Conservation (phyloP, 2,329 filamentous ascomycete genomes). For the Xylariaceae sp. region DNA sequence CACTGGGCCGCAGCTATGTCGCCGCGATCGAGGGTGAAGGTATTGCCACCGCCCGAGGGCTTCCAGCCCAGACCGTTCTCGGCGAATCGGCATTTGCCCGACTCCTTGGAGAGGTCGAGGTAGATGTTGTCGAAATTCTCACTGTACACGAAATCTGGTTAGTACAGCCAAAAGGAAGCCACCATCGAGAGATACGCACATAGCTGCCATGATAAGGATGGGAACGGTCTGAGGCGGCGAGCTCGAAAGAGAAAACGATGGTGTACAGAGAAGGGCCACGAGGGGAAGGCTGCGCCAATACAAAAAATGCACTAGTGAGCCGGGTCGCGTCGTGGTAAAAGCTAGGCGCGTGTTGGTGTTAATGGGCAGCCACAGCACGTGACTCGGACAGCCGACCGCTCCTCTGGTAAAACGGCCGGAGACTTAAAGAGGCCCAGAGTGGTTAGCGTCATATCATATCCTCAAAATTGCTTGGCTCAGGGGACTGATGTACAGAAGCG, state of each 20-base stretch:
- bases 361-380: slow-evolving; percentile 2
- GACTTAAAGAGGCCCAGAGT: too few relatives aligned
- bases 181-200: slow-evolving; percentile 12
- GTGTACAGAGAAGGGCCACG: too few relatives aligned
- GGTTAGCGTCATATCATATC: too few relatives aligned
- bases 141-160: slow-evolving; percentile 28
- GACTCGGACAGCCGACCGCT: neutral
- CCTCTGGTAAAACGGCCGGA: too few relatives aligned
- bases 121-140: slow-evolving; percentile 98
- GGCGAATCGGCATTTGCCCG: slow-evolving; percentile 88
- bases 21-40: slow-evolving; percentile 83
- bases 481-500: too few relatives aligned
- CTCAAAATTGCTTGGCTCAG: too few relatives aligned
- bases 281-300: slow-evolving; percentile 1
- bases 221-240: slow-evolving; percentile 1
- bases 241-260: neutral
- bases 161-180: neutral
- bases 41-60: slow-evolving; percentile 76
- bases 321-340: neutral
- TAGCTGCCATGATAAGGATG: slow-evolving; percentile 19
- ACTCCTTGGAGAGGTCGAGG: slow-evolving; percentile 87
- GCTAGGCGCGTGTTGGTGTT: slow-evolving; percentile 1
- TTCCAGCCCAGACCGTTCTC: slow-evolving; percentile 96
- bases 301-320: neutral
- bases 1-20: slow-evolving; percentile 86